Conservation (phyloP, 2,329 filamentous ascomycete genomes). For the Penicillium sp. region DNA sequence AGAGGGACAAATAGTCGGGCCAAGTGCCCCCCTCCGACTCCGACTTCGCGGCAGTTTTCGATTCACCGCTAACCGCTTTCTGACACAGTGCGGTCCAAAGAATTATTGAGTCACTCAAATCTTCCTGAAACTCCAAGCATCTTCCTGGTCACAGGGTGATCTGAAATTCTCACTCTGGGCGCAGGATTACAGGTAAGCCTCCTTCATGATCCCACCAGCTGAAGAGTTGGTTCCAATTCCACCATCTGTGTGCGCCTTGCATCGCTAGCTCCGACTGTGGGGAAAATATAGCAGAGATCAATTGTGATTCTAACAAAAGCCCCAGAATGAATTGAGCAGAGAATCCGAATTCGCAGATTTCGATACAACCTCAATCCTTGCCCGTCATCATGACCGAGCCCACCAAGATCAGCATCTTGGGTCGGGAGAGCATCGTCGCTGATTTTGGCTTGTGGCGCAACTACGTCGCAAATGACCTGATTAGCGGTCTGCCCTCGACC, state of each 20-base stretch:
- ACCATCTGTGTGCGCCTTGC: slow-evolving; percentile 11
- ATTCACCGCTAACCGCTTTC: background rate
- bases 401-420: slow-evolving; percentile 72
- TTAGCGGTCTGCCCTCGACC: slow-evolving; percentile 70
- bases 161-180: slow-evolving; percentile 10
- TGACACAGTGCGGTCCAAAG: slow-evolving; percentile 16
- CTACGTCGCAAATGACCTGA: slow-evolving; percentile 74
- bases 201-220: background rate
- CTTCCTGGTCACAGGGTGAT: slow-evolving; percentile 12
- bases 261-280: slow-evolving; percentile 18
- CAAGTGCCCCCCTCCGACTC: background rate
- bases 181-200: slow-evolving; percentile 14
- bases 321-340: slow-evolving; percentile 25
- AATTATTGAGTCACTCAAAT: slow-evolving; percentile 16
- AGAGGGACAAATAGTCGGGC: too few species aligned
- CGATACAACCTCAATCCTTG: slow-evolving; percentile 8
- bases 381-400: slow-evolving; percentile 38
- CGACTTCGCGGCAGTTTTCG: background rate
- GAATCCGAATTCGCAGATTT: slow-evolving; percentile 7
- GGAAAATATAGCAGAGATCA: slow-evolving; percentile 8
- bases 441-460: slow-evolving; percentile 84
- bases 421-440: slow-evolving; percentile 83
- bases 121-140: slow-evolving; percentile 4
- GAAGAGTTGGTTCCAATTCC: background rate
- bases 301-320: slow-evolving; percentile 12